phyloP scores from a whole-genome alignment of 2,329 filamentous ascomycete genomes.

The Aspergillus proliferans region DNA sequence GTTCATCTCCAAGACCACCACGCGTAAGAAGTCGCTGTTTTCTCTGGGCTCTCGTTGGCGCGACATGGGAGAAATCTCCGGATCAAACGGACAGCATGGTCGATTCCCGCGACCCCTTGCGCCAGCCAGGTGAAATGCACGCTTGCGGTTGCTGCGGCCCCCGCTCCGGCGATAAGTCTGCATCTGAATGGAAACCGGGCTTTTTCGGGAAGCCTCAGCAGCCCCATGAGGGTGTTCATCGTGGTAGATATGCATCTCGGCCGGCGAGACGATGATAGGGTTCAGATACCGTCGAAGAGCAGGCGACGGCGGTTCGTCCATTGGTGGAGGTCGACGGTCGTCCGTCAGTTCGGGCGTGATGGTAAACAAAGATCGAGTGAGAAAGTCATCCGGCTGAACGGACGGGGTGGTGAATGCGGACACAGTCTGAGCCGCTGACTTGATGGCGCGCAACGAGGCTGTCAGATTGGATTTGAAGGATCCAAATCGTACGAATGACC shows the following conservation, averaged over 20 bases:
- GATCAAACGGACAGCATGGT: conserved; percentile 29
- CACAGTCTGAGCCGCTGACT: conserved; percentile 55
- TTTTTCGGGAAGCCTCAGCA: conserved; percentile 23
- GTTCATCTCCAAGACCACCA: conserved; percentile 63
- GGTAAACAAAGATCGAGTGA: conserved; percentile 52
- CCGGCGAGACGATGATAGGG: conserved; percentile 44
- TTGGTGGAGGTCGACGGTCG: conserved; percentile 53
- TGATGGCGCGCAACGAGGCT: conserved; percentile 56
- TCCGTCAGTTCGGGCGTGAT: conserved; percentile 54
- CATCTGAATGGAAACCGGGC: conserved; percentile 55
- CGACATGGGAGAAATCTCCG: conserved; percentile 37
- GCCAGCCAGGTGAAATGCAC: conserved; percentile 33
- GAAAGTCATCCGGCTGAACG: conserved; percentile 53
- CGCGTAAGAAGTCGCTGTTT: conserved; percentile 57
- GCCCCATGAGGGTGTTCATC: conserved; percentile 30
- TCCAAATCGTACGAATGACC: conserved; percentile 37
- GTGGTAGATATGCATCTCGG: conserved; percentile 41
- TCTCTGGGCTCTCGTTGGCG: conserved; percentile 58
- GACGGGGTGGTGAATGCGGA: conserved; percentile 51
- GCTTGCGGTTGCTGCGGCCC: conserved; percentile 21
- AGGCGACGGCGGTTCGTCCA: conserved; percentile 49
- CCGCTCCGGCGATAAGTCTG: conserved; percentile 50
- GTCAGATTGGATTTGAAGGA: conserved; percentile 59
- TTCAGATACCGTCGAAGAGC: conserved; percentile 57
- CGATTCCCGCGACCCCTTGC: conserved; percentile 36